Conservation (phyloP, 2,329 filamentous ascomycete species). For the Didymosphaeria variabile region DNA sequence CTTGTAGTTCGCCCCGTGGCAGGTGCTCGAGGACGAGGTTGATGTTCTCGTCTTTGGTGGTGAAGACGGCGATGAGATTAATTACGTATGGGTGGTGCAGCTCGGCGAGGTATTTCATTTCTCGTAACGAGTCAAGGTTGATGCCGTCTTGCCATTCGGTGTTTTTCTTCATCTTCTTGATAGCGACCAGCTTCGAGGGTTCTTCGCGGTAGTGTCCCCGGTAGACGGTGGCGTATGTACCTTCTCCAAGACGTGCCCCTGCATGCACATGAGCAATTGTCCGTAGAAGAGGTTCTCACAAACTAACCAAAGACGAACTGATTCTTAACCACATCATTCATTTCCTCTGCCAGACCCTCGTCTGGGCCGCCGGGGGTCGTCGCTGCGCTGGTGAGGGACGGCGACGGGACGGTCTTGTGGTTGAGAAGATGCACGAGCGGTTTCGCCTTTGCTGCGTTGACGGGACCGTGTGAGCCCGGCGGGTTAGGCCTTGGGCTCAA, state of each 20-base stretch:
- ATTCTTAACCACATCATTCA: slow-evolving; percentile 66
- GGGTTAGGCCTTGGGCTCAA: slow-evolving; percentile 40
- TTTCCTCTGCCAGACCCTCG: slow-evolving; percentile 56
- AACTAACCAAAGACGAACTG: slow-evolving; percentile 85
- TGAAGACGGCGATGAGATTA: slow-evolving; percentile 89
- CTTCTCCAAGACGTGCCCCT: slow-evolving; percentile 93
- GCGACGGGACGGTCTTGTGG: slow-evolving; percentile 27
- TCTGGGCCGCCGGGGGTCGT: slow-evolving; percentile 42
- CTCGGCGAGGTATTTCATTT: slow-evolving; percentile 95
- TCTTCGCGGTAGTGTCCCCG: slow-evolving; percentile 80
- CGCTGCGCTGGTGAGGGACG: slow-evolving; percentile 24
- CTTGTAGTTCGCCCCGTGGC: slow-evolving; percentile 92
- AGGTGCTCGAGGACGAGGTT: slow-evolving; percentile 95
- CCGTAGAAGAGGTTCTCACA: neutral
- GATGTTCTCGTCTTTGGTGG: slow-evolving; percentile 94
- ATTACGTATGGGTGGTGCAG: slow-evolving; percentile 96
- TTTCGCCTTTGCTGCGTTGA: slow-evolving; percentile 38
- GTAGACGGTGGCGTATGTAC: slow-evolving; percentile 96
- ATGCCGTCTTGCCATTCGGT: slow-evolving; percentile 90
- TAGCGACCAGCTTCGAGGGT: slow-evolving; percentile 80
- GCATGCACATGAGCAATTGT: slow-evolving; percentile 13
- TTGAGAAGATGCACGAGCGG: slow-evolving; percentile 43
- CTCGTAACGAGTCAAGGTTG: slow-evolving; percentile 91
- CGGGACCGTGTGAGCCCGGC: slow-evolving; percentile 24
- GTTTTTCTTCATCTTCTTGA: slow-evolving; percentile 91